Evolutionary conservation across 345 rosid genomes (phyloP), one percentile per base, ranked within the genome.

Genomic region (Hibiscus tridactylites): DNA sequence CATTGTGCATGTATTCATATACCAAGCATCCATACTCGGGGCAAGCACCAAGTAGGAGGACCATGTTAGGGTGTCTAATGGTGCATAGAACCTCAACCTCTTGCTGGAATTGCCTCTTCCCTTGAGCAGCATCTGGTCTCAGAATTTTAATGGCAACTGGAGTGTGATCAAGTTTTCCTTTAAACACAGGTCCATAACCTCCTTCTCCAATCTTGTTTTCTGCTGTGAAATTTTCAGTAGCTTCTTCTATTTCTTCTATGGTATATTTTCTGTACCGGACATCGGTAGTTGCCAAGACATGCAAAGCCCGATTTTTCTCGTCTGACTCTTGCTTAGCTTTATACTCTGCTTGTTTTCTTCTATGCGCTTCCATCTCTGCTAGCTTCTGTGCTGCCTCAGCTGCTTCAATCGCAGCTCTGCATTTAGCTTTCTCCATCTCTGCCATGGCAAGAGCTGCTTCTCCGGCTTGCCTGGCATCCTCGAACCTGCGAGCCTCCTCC

Each of bases 1-100:
- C 96, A 35, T 80, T 77, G 13, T 83, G 86, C 97, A 93, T 83
- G 77, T 79, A 83, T 85, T 93, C 98, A 69, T 93, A 93, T 10
- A 91, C 97, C 78, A 93, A 82, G 79, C 94, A 87, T 17, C 97
- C 98, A 62, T 86, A 90, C 33, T 86, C 96, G 0, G 97, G 95
- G 74, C 98, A 90, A 0, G 96, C 98, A 52, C 98, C 97, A 9
- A 93, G 84, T 13, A 93, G 92, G 61, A 91, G 92, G 71, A 93
- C 98, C 93, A 91, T 86, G 82, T 91, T 79, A 33, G 98, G 98
- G 77, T 93, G 97, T 77, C 98, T 85, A 46, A 91, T 93, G 85
- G 79, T 71, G 76, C 93, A 81, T 37, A 93, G 86, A 75, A 93
- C 90, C 81, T 93, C 97, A n/a, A 93, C 87, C 88, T 93, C 98